phyloP scores from a whole-genome alignment of 169 alveolate species.

The Plasmodium billcollinsi region DNA sequence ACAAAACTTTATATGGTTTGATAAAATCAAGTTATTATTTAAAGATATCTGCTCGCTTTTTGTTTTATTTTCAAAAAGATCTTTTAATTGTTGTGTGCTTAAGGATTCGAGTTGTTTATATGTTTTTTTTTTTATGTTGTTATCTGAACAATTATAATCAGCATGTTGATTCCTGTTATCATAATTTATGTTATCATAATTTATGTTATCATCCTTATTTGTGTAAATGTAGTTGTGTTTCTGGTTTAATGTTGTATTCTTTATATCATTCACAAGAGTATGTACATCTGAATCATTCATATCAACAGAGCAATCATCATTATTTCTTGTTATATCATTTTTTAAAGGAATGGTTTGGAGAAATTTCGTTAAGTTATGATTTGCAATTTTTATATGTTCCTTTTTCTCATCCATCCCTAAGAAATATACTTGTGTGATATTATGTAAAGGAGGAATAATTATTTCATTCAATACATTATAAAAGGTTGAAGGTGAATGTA shows the following conservation, averaged over 20 bases:
- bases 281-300: not conserved
- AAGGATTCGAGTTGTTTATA: not conserved
- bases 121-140: too few relatives aligned
- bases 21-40: not conserved
- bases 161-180: too few relatives aligned
- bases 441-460: not conserved
- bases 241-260: not conserved
- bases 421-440: conserved; percentile 27
- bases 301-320: not conserved
- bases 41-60: not conserved
- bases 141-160: too few relatives aligned
- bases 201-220: not conserved
- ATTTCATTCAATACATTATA: conserved; percentile 57
- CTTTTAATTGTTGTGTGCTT: conserved; percentile 10
- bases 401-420: conserved; percentile 53
- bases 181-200: not conserved
- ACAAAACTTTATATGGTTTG: conserved; percentile 26
- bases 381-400: conserved; percentile 32
- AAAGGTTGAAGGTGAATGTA: conserved; percentile 63
- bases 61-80: conserved; percentile 1
- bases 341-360: conserved; percentile 24
- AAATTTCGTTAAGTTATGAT: conserved; percentile 23
- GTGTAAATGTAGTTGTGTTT: not conserved
- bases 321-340: too few relatives aligned
- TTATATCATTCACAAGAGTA: not conserved